These are phyloP conservation scores for Amoebophrya sp. DNA, from an alignment of 169 alveolate species.

Conservation along the genomic window DNA sequence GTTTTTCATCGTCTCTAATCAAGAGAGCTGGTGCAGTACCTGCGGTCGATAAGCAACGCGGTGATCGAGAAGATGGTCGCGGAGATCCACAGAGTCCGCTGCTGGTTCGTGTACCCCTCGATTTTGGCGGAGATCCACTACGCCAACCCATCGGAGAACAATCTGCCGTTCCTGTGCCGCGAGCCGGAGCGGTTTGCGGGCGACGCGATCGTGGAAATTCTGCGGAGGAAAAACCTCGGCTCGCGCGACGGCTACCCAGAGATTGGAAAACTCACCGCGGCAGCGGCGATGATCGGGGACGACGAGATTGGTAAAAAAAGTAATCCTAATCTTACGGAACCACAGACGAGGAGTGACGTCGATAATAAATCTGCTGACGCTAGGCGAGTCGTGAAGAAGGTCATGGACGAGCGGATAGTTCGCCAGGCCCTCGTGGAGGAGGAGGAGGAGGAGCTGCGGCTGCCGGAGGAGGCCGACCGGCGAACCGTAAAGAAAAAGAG, in stretches of 20 bases:
- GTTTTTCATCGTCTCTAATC: too few relatives aligned
- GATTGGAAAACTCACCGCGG: neutral
- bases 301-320: too few relatives aligned
- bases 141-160: neutral
- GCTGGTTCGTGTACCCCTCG: neutral
- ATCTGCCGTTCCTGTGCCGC: neutral
- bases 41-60: neutral
- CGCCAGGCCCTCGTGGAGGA: neutral
- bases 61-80: neutral
- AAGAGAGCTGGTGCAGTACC: neutral
- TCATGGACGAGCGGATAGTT: neutral
- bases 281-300: neutral
- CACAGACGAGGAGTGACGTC: too few relatives aligned
- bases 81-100: neutral
- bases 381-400: neutral
- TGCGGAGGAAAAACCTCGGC: neutral
- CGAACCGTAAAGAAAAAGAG: too few relatives aligned
- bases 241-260: neutral
- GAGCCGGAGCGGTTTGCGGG: neutral
- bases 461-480: too few relatives aligned
- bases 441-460: neutral
- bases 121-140: neutral
- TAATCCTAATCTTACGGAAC: too few relatives aligned
- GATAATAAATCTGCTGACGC: too few relatives aligned
- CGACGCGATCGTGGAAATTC: neutral